Evolutionary conservation across 176 grass and related monocot genomes (phyloP), one percentile per base, ranked within the genome.

Genomic region (Phoenix dactylifera): DNA sequence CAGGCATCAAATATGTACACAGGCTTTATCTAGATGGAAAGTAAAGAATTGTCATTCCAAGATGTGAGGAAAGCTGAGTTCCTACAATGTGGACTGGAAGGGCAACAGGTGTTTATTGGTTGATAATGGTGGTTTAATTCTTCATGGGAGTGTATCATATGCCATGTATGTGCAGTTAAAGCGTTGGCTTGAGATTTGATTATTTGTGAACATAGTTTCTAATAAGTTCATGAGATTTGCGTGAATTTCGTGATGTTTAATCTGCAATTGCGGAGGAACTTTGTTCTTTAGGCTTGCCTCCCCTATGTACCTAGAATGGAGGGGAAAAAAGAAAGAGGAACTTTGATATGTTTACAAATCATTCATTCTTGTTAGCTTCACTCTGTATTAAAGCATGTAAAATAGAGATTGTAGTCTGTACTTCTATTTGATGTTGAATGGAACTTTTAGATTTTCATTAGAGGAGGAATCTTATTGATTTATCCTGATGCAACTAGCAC

Each of bases 11-110:
- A 84, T 3, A 64, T 55, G 6, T 85, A 91, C 48, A 63, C 58
- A 3, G 66, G 93, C 24, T 77, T 83, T 73, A 88, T 91, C 70
- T 97, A 85, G 70, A 9, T 24, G 4, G 16, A 7, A 26, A 73
- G 48, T 17, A 50, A 18, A 71, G 7, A 49, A 71, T 57, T 54
- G 23, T 39, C 3, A 32, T 20, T 32, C 30, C 24, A 3, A 2
- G 3, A 44, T 50, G 35, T 58, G 61, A 48, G 18, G 26, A 50
- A 6, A 26, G 52, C 22, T 65, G 28, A 18, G 60, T 28, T 12
- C 29, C 16, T 74, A 20, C 62, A 77, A 22, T 16, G 24, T 73
- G 61, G 35, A 44, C 6, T 44, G 35, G 35, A 44, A 12, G 35
- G 7, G 35, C 35, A 39, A 60, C 29, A 80, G 64, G 63, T 15